Percentiles rank a stretch among this genome's conserved stretches.
These are phyloP conservation scores for Dactylellina drechsleri DNA, from an alignment of 2,329 filamentous ascomycete genomes.

Conservation along the genomic window DNA sequence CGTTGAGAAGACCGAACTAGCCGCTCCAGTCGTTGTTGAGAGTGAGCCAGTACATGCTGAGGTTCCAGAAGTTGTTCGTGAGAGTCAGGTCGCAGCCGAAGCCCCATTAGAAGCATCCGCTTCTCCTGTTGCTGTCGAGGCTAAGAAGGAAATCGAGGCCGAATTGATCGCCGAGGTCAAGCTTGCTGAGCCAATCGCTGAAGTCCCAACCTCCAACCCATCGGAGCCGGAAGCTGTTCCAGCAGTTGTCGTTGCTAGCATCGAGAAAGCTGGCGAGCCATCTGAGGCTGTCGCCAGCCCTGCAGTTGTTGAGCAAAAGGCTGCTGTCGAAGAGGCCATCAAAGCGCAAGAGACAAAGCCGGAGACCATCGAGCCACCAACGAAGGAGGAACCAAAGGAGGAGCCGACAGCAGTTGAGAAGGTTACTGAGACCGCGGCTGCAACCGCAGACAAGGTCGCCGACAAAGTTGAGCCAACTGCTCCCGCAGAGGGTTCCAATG, in stretches of 20 bases:
- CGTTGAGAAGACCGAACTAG: constrained; percentile 32
- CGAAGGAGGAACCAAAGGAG: constrained; percentile 13
- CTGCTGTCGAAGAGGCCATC: constrained; percentile 69
- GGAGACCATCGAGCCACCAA: constrained; percentile 37
- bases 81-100: constrained; percentile 75
- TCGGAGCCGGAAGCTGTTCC: constrained; percentile 65
- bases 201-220: constrained; percentile 25
- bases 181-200: constrained; percentile 38
- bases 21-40: constrained; percentile 38
- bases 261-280: constrained; percentile 68
- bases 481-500: constrained; percentile 19
- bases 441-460: constrained; percentile 24
- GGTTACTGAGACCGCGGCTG: neutral
- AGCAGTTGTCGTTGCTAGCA: constrained; percentile 69
- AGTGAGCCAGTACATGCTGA: constrained; percentile 49
- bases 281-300: constrained; percentile 78
- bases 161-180: constrained; percentile 74
- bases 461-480: constrained; percentile 34
- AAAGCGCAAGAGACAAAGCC: constrained; percentile 35
- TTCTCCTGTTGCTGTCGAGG: constrained; percentile 72
- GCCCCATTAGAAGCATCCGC: constrained; percentile 75
- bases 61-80: constrained; percentile 73
- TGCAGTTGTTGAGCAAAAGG: constrained; percentile 78
- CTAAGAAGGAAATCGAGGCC: constrained; percentile 76
- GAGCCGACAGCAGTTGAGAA: constrained; percentile 26